Conservation (phyloP, 139 green algal genomes). For the Chlamydomonas incerta region DNA sequence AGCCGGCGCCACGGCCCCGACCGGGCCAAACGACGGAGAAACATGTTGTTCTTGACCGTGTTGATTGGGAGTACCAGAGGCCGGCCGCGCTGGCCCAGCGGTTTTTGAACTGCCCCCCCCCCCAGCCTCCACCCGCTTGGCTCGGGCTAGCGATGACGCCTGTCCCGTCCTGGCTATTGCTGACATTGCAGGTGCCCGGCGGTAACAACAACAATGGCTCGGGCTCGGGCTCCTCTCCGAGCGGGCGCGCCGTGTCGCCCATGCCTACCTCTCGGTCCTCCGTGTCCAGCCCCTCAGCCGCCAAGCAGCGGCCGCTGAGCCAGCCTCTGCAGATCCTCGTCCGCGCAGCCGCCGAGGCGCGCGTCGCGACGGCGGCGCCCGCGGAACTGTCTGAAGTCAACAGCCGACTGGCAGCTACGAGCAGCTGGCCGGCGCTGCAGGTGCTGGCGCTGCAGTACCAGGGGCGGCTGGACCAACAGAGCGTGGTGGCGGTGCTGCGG, state of each 20-base stretch:
- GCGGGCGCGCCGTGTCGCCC: too few relatives aligned
- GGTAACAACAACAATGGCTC: neutral
- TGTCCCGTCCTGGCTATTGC: too few relatives aligned
- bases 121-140: too few relatives aligned
- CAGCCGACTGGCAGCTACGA: neutral
- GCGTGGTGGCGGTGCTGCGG: conserved; percentile 4
- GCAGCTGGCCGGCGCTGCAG: conserved; percentile 28
- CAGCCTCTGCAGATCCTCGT: conserved; percentile 17
- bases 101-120: neutral
- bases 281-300: neutral
- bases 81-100: neutral
- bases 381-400: conserved; percentile 2
- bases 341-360: conserved; percentile 1
- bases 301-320: neutral
- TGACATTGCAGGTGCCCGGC: neutral
- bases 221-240: neutral
- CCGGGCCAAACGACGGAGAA: too few relatives aligned
- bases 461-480: conserved; percentile 11
- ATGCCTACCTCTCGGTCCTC: neutral
- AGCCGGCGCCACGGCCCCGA: neutral
- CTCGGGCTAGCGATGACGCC: too few relatives aligned
- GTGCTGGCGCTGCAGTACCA: conserved; percentile 38
- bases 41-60: too few relatives aligned
- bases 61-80: neutral
- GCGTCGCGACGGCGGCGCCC: neutral